A percentile compares a stretch with the other conserved stretches of the same genome.
phyloP scores from a whole-genome alignment of 345 rosid species.

The Boechera divaricarpa region DNA sequence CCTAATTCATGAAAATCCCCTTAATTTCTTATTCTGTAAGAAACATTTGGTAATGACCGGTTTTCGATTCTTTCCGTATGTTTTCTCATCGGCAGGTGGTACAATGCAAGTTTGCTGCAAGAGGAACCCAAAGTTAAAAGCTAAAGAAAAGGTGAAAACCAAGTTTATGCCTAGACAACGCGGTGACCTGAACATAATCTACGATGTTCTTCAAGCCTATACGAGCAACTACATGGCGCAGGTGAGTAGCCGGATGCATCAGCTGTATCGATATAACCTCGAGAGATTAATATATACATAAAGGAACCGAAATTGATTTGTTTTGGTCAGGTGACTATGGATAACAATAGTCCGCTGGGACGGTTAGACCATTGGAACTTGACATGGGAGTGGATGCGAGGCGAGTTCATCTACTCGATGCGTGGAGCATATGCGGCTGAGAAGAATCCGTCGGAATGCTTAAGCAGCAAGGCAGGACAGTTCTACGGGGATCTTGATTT shows the following conservation, averaged over 20 bases:
- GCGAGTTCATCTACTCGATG: constrained; percentile 79
- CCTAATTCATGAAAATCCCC: too few relatives aligned
- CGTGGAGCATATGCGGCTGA: constrained; percentile 75
- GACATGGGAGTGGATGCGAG: constrained; percentile 96
- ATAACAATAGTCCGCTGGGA: constrained; percentile 72
- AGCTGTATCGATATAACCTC: background rate
- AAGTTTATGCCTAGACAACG: constrained; percentile 54
- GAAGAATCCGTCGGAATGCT: constrained; percentile 53
- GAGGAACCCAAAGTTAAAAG: constrained; percentile 65
- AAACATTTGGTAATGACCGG: background rate
- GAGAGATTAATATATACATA: background rate
- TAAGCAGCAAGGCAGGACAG: constrained; percentile 68
- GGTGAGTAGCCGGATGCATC: constrained; percentile 8
- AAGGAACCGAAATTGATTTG: background rate
- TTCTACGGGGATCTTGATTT: constrained; percentile 70
- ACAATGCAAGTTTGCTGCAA: constrained; percentile 75
- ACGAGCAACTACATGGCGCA: constrained; percentile 76
- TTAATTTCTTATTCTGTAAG: constrained; percentile 24
- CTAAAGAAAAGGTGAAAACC: constrained; percentile 46
- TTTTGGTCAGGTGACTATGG: constrained; percentile 63
- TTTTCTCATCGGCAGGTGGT: constrained; percentile 51
- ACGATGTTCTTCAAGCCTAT: constrained; percentile 75
- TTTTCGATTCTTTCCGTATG: background rate
- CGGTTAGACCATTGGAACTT: constrained; percentile 92
- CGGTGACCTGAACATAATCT: constrained; percentile 69